phyloP scores from a whole-genome alignment of 2,329 filamentous ascomycete species.

The Neofusicoccum umdonicola region DNA sequence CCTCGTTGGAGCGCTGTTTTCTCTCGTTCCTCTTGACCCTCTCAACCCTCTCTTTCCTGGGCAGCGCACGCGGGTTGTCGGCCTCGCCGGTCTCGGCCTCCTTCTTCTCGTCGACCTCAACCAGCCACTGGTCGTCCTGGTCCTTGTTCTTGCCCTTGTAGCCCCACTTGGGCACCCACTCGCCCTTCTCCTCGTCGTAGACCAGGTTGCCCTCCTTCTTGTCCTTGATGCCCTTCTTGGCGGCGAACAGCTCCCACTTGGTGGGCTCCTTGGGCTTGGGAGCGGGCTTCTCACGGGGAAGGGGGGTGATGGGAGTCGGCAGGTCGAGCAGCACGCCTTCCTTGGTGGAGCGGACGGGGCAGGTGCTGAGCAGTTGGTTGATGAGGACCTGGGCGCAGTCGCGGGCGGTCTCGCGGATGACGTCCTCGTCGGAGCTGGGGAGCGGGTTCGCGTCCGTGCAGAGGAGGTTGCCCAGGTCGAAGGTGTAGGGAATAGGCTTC shows the following conservation, averaged over 20 bases:
- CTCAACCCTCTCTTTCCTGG: conserved; percentile 59
- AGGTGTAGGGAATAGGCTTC: conserved; percentile 87
- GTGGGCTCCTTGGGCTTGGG: conserved; percentile 79
- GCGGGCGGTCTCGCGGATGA: conserved; percentile 72
- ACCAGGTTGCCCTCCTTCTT: conserved; percentile 81
- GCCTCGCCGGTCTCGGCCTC: conserved; percentile 66
- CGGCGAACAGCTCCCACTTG: conserved; percentile 94
- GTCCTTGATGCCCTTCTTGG: conserved; percentile 92
- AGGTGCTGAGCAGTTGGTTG: conserved; percentile 90
- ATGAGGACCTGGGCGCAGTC: conserved; percentile 89
- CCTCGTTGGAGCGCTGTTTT: conserved; percentile 55
- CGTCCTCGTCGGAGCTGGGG: conserved; percentile 60
- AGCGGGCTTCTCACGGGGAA: conserved; percentile 90
- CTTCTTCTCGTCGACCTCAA: conserved; percentile 77
- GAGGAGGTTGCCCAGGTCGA: conserved; percentile 85
- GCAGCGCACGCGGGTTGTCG: conserved; percentile 55
- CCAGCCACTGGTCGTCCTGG: conserved; percentile 79
- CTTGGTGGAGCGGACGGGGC: conserved; percentile 68
- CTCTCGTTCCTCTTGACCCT: conserved; percentile 42
- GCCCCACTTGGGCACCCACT: conserved; percentile 94
- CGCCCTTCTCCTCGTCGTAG: conserved; percentile 79
- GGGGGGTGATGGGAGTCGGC: conserved; percentile 64
- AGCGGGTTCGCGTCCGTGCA: conserved; percentile 85
- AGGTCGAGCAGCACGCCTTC: conserved; percentile 76
- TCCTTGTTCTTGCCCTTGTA: conserved; percentile 89